A percentile compares a stretch with the other conserved stretches of the same genome.
phyloP scores from a whole-genome alignment of 2,329 filamentous ascomycete species.

The Botrytis paeoniae region DNA sequence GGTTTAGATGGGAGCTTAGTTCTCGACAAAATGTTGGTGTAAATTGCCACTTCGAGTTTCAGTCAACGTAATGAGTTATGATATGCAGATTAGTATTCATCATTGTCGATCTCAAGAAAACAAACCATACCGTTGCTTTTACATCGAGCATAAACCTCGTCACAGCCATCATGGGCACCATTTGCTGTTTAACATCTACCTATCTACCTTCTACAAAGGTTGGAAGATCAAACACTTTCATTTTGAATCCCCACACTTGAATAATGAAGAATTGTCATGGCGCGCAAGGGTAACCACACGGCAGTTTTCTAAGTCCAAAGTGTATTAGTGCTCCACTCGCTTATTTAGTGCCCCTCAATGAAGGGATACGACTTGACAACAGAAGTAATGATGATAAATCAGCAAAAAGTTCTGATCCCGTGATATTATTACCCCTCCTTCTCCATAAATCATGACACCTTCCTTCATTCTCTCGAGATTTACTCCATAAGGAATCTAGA shows the following conservation, averaged over 20 bases:
- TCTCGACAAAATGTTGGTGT: background rate
- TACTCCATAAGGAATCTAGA: no score
- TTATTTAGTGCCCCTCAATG: background rate
- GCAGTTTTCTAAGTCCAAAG: background rate
- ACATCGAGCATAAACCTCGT: background rate
- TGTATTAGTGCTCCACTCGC: background rate
- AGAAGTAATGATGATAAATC: background rate
- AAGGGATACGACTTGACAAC: background rate
- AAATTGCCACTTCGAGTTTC: background rate
- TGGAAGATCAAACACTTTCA: background rate
- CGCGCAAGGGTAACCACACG: background rate
- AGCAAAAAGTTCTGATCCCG: background rate
- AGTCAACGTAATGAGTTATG: background rate
- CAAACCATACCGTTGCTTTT: background rate
- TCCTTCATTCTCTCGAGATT: no score
- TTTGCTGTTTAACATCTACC: background rate
- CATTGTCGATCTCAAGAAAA: background rate
- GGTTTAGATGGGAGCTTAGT: background rate
- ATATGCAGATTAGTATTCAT: background rate
- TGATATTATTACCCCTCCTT: background rate
- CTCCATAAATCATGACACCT: background rate
- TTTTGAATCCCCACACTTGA: background rate
- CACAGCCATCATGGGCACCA: background rate
- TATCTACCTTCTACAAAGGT: background rate
- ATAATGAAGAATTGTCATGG: background rate